Conservation (phyloP, 1,139 yeast genomes). For the Candida tropicalis region DNA sequence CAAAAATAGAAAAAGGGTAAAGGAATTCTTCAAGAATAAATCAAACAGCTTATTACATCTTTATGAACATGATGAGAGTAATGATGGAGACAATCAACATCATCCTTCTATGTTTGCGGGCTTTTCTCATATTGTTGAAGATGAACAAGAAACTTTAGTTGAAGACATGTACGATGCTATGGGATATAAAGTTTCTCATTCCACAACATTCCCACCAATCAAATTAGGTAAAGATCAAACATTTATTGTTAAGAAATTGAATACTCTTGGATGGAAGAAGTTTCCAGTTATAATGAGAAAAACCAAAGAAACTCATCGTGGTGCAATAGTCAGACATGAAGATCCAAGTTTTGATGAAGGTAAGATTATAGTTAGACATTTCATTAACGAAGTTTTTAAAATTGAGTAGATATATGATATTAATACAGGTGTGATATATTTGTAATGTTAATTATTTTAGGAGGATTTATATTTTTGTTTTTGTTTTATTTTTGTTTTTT, state of each 20-base stretch:
- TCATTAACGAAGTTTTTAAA: slow-evolving; percentile 46
- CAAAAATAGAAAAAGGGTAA: slow-evolving; percentile 35
- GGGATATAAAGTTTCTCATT: slow-evolving; percentile 36
- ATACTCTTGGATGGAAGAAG: slow-evolving; percentile 65
- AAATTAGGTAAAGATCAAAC: slow-evolving; percentile 47
- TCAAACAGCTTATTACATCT: slow-evolving; percentile 35
- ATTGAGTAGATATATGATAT: slow-evolving; percentile 10
- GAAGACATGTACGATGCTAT: slow-evolving; percentile 65
- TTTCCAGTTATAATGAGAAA: slow-evolving; percentile 68
- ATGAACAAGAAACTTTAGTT: slow-evolving; percentile 58
- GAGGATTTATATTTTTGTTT: neutral
- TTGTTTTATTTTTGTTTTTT: neutral
- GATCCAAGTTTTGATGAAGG: slow-evolving; percentile 67
- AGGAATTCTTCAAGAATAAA: slow-evolving; percentile 30
- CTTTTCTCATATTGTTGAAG: slow-evolving; percentile 37
- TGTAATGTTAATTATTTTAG: neutral
- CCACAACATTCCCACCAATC: slow-evolving; percentile 39
- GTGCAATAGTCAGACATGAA: slow-evolving; percentile 67
- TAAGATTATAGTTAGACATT: slow-evolving; percentile 63
- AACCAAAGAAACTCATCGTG: slow-evolving; percentile 76
- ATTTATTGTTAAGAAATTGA: slow-evolving; percentile 57
- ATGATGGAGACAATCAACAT: slow-evolving; percentile 11
- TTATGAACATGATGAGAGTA: slow-evolving; percentile 22
- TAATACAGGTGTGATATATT: neutral
- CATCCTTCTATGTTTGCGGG: slow-evolving; percentile 15